Evolutionary conservation across 139 green algal genomes (phyloP), one percentile per base, ranked within the genome.

Genomic region (Raphidocelis subcapitata): DNA sequence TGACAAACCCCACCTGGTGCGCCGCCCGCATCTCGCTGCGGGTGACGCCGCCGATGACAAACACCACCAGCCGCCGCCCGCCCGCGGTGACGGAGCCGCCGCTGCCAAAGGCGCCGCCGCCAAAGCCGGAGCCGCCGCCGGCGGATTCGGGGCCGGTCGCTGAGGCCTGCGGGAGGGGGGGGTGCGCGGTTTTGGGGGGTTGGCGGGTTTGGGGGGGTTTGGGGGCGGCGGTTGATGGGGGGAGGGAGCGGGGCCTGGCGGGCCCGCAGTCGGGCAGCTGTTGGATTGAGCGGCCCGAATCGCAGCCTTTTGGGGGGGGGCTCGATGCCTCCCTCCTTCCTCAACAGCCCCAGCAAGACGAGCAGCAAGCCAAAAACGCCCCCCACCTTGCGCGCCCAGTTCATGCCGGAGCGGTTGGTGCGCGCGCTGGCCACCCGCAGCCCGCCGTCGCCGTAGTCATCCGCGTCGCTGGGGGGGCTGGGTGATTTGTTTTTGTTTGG

Each of bases 11-110:
- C 67, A 95, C 69, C 74, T 89, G 79, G 87, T 98, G 94, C 31
- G 83, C 92, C 16, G 86, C 82, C 5, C 94, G 82, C 77, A 98
- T 91, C 82, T 98, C 91, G 24, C 82, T 91, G 62, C 88, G 83
- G 4, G 88, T 94, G 23, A 93, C 81, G 14, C 94, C 94, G 5
- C 94, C 94, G 2, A 98, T 70, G 5, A 98, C 81, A 78, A 97
- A 98, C 16, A 94, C 81, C 26, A 98, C 69, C 41, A 98, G 68
- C 29, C 91, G 82, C 47, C 75, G 72, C 5, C 71, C 76, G 41
- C 62, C 36, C 23, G 12, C 61, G 20, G 32, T 12, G 31, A 23
- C 61, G 8, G 12, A 21, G 57, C 70, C 56, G 32, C 15, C 32
- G 4, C 56, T 46, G 66, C 29, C 29, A 37, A 69, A 56, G 16